These are phyloP conservation scores for Hanseniaspora pseudoguilliermondii DNA, from an alignment of 805 yeast genomes.

Conservation along the genomic window DNA sequence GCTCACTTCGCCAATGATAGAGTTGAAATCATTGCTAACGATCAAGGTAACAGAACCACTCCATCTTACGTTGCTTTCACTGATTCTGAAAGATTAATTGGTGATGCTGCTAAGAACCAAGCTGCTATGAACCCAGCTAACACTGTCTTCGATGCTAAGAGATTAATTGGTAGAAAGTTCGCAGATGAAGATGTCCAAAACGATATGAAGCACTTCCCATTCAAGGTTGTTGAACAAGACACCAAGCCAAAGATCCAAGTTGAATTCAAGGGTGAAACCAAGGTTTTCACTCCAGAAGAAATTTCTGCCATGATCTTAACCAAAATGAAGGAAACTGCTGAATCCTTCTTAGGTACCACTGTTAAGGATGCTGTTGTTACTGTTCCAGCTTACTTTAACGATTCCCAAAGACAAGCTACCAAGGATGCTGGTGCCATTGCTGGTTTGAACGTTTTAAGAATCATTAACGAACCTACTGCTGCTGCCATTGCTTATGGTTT, in stretches of 20 bases:
- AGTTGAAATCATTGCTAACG: constrained; percentile 91
- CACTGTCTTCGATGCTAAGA: constrained; percentile 91
- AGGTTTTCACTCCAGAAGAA: constrained; percentile 85
- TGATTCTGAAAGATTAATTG: constrained; percentile 86
- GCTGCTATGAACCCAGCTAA: constrained; percentile 92
- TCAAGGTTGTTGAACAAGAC: constrained; percentile 58
- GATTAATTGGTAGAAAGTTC: constrained; percentile 69
- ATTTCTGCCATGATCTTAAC: constrained; percentile 82
- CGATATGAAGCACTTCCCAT: constrained; percentile 70
- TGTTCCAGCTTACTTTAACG: constrained; percentile 93
- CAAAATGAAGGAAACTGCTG: constrained; percentile 92
- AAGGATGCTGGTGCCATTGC: constrained; percentile 94
- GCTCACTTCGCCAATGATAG: constrained; percentile 76
- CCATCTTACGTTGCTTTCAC: constrained; percentile 96
- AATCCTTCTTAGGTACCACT: constrained; percentile 69
- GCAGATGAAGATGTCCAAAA: constrained; percentile 45
- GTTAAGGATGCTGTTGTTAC: constrained; percentile 90
- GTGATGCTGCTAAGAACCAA: constrained; percentile 97
- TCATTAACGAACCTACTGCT: constrained; percentile 88
- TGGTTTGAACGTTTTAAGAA: constrained; percentile 84
- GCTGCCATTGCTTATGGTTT: constrained; percentile 99
- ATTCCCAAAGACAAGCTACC: constrained; percentile 94
- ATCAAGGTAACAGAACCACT: constrained; percentile 97
- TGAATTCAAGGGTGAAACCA: constrained; percentile 76
- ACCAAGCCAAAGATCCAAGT: constrained; percentile 85